Evolutionary conservation across 257 asterid species (phyloP).

Genomic region (Ballota nigra): DNA sequence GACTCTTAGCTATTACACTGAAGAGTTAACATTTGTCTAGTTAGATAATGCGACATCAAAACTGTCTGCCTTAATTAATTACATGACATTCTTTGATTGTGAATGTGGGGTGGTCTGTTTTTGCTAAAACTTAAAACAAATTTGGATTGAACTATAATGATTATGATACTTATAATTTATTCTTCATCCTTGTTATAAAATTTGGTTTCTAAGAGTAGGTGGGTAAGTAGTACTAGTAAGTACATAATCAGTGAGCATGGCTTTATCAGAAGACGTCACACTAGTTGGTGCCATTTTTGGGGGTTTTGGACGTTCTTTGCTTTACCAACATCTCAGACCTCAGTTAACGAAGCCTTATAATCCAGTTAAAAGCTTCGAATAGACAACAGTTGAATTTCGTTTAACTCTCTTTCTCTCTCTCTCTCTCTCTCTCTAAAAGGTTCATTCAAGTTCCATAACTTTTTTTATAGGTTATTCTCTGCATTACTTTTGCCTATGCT

Average conservation of each 20-base stretch:
- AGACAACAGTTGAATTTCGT: background rate
- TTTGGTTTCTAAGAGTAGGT: background rate
- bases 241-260: background rate
- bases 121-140: background rate
- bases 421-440: background rate
- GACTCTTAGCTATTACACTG: background rate
- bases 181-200: background rate
- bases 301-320: background rate
- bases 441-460: background rate
- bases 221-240: background rate
- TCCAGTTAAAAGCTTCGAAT: background rate
- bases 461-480: background rate
- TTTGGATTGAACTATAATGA: background rate
- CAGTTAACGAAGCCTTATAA: background rate
- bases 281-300: background rate
- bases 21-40: background rate
- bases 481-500: background rate
- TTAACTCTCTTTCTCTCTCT: too few species aligned
- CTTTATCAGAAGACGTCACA: background rate
- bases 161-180: background rate
- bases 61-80: background rate
- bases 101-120: background rate
- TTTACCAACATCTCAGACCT: background rate
- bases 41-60: background rate
- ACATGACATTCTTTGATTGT: background rate